These are phyloP conservation scores for Eremochloa ophiuroides DNA, from an alignment of 176 grass and related monocot species.

Conservation along the genomic window DNA sequence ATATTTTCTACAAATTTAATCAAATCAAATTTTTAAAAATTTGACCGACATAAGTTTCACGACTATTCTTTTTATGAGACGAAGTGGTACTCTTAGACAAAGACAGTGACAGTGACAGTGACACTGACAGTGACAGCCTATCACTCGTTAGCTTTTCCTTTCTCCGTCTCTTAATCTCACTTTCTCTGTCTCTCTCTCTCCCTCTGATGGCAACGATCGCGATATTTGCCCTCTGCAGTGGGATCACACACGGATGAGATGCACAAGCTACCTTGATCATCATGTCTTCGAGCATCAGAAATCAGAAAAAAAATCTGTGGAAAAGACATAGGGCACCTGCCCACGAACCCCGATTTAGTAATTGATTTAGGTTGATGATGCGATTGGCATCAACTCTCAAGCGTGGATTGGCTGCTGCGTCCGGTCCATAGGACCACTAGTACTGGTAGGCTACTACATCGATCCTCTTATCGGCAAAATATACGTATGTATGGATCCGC, in stretches of 20 bases:
- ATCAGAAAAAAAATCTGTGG: neutral
- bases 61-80: no score
- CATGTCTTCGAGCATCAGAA: neutral
- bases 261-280: conserved; percentile 1
- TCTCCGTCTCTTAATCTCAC: neutral
- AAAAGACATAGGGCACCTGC: neutral
- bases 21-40: no score
- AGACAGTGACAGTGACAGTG: no score
- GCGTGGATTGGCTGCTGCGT: neutral
- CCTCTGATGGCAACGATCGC: neutral
- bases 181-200: neutral
- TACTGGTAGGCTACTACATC: neutral
- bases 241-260: neutral
- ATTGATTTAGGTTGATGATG: neutral
- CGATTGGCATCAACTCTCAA: neutral
- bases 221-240: neutral
- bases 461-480: neutral
- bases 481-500: neutral
- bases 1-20: no score
- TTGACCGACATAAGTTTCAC: no score
- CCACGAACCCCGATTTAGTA: neutral
- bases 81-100: no score
- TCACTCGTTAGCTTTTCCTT: neutral
- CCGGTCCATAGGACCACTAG: no score
- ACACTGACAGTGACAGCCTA: neutral